Conservation (phyloP, 495 filamentous ascomycete genomes). For the Aspergillus egyptiacus region DNA sequence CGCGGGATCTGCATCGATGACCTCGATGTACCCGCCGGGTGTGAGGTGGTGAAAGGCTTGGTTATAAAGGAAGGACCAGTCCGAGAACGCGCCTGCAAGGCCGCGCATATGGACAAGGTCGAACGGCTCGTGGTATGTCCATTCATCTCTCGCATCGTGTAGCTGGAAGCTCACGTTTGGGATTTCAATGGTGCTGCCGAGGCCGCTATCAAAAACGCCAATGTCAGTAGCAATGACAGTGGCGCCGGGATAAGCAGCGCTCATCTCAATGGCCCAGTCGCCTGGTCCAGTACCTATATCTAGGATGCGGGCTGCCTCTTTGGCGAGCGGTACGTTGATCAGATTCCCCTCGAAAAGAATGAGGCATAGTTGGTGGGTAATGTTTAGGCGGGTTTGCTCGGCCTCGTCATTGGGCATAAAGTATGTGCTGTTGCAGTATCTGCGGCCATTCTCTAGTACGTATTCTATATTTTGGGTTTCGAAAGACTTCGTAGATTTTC, state of each 20-base stretch:
- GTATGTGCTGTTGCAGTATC: constrained; percentile 61
- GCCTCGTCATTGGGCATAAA: constrained; percentile 72
- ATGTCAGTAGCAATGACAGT: constrained; percentile 67
- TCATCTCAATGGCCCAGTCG: constrained; percentile 72
- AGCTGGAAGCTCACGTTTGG: constrained; percentile 67
- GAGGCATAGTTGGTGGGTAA: constrained; percentile 61
- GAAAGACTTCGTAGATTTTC: constrained; percentile 55
- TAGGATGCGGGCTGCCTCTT: constrained; percentile 50
- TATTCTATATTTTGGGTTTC: constrained; percentile 51
- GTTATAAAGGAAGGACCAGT: constrained; percentile 57
- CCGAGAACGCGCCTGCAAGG: constrained; percentile 55
- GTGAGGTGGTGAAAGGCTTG: constrained; percentile 55
- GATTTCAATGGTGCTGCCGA: constrained; percentile 48
- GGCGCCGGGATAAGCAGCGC: constrained; percentile 53
- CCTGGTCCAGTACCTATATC: constrained; percentile 66
- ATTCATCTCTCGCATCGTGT: constrained; percentile 56
- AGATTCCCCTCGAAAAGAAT: constrained; percentile 54
- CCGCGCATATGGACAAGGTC: constrained; percentile 63
- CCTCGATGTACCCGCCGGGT: constrained; percentile 61
- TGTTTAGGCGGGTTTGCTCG: constrained; percentile 65
- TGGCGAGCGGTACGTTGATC: constrained; percentile 51
- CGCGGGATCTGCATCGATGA: constrained; percentile 36
- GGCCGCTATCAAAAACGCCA: constrained; percentile 35
- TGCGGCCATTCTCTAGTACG: constrained; percentile 56
- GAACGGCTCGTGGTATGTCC: constrained; percentile 52